Evolutionary conservation across 1,284 basidiomycete genomes (phyloP), one percentile per base, ranked within the genome.

Genomic region (Microbotryum violaceum): DNA sequence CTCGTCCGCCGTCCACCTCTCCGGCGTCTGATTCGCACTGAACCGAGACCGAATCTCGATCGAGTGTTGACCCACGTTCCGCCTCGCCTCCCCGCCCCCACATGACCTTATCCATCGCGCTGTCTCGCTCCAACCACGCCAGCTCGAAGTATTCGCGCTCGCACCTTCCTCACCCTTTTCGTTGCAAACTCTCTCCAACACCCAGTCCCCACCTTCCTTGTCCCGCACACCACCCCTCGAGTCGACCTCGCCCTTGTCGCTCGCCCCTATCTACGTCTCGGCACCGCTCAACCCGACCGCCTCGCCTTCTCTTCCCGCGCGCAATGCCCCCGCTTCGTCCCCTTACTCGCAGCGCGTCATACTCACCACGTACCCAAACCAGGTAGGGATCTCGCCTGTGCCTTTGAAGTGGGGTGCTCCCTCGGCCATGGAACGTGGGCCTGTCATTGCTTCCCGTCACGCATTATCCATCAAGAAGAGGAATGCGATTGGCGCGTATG

Each of bases 401-500:
- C 83, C 86, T 0, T 79, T 97, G 47, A 76, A 80, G 29, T 97
- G 94, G 92, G 91, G 89, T 47, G 88, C 87, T 0, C 64, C 81
- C 0, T 81, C 84, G 66, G 79, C 89, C 37, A 69, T 74, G 23
- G 77, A 79, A 44, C 86, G 93, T 27, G 93, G 94, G 1, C 91
- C 93, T 6, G 82, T 97, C 66, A 84, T 97, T 60, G 91, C 89
- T 70, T 91, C 89, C 1, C 86, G 94, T 37, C 85, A 93, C 49
- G 83, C 86, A 0, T 82, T 82, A 33, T 86, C 86, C 55, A 87
- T 97, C 77, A 92, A 92, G 75, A 82, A 86, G 62, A 86, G 93
- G 60, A 97, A 97, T 75, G 88, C 93, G 14, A 83, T 97, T 73
- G 93, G 93, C 16, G 92, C 94, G 0, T 92, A 97, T 74, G 87